Percentiles rank a stretch among this genome's conserved stretches.
Evolutionary conservation across 2,329 filamentous ascomycete genomes (phyloP).

Genomic region (Didymella pinodella): DNA sequence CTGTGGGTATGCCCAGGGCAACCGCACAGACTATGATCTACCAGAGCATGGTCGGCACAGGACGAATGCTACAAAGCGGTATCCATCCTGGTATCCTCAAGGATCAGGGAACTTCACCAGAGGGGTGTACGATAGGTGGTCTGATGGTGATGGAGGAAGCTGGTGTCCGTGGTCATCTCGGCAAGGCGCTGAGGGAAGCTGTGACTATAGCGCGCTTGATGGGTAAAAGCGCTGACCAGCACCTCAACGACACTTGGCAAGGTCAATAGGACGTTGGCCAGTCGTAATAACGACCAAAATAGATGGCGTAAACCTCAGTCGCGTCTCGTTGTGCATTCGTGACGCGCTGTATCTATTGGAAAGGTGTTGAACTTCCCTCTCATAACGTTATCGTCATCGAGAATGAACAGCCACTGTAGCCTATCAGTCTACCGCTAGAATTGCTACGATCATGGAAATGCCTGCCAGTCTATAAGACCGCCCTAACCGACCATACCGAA

Average conservation of each 20-base stretch:
- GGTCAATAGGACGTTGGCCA: background rate
- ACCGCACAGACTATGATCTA: constrained; percentile 42
- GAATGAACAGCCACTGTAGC: no score
- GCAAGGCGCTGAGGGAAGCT: constrained; percentile 56
- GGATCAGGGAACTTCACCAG: constrained; percentile 42
- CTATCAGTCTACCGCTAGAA: no score
- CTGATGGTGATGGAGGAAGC: constrained; percentile 46
- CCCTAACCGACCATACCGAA: no score
- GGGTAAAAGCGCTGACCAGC: constrained; percentile 43
- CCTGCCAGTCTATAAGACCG: no score
- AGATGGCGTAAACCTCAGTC: background rate
- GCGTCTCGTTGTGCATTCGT: background rate
- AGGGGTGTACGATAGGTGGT: constrained; percentile 47
- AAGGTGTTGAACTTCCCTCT: background rate
- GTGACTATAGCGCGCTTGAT: constrained; percentile 57
- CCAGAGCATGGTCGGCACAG: constrained; percentile 44
- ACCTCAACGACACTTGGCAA: constrained; percentile 55
- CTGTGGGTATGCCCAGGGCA: constrained; percentile 36
- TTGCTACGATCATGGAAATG: no score
- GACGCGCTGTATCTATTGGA: background rate
- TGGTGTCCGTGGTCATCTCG: constrained; percentile 38
- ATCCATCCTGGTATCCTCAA: constrained; percentile 39
- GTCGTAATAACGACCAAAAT: background rate
- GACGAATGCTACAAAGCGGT: constrained; percentile 42
- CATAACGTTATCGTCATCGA: constrained; percentile 1